Conservation (phyloP, 164 flowering plant genomes). For the Warburgia ugandensis region DNA sequence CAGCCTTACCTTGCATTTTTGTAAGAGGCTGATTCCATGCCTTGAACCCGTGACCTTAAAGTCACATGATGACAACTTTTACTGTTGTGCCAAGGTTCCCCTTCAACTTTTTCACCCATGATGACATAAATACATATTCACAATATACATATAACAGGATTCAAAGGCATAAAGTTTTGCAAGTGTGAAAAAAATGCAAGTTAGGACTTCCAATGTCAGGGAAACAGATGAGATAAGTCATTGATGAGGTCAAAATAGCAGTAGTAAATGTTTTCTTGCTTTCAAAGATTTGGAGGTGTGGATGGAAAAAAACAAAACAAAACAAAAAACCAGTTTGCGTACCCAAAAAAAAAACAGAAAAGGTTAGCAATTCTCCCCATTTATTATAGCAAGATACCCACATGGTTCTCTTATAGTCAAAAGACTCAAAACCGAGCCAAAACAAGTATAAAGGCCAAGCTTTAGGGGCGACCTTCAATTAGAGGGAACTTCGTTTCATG, state of each 20-base stretch:
- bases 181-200: not conserved
- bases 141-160: not conserved
- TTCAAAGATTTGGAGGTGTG: too few species aligned
- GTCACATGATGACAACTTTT: too few species aligned
- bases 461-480: too few species aligned
- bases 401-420: not conserved
- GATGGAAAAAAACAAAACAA: not conserved
- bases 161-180: not conserved
- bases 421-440: not conserved
- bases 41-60: too few species aligned
- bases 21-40: too few species aligned
- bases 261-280: not conserved
- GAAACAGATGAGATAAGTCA: not conserved
- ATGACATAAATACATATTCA: too few species aligned
- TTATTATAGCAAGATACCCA: not conserved
- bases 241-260: not conserved
- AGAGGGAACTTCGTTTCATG: too few species aligned
- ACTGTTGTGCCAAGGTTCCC: too few species aligned
- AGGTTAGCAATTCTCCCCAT: not conserved
- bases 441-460: too few species aligned
- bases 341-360: not conserved
- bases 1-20: too few species aligned
- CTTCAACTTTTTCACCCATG: too few species aligned
- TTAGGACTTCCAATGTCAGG: not conserved
- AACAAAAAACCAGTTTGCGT: not conserved